These are phyloP conservation scores for Lactifluus subvellereus DNA, from an alignment of 768 basidiomycete genomes.

Conservation along the genomic window DNA sequence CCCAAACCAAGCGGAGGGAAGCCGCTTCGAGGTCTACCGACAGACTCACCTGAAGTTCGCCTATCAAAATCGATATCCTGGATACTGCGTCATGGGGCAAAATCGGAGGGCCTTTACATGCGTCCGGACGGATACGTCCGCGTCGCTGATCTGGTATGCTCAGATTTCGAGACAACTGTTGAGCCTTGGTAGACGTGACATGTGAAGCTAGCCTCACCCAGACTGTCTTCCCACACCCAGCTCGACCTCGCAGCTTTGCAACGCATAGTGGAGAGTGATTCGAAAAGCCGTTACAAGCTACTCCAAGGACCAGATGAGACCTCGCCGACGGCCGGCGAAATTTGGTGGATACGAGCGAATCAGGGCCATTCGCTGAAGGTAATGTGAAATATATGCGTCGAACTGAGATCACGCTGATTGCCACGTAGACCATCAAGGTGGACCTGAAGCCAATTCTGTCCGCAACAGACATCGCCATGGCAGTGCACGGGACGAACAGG, in stretches of 20 bases:
- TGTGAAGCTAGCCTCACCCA: constrained; percentile 61
- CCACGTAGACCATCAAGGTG: constrained; percentile 56
- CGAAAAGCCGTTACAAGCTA: constrained; percentile 61
- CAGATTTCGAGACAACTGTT: background rate
- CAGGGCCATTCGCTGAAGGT: constrained; percentile 88
- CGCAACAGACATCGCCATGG: constrained; percentile 62
- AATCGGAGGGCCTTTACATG: constrained; percentile 66
- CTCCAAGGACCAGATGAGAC: constrained; percentile 39
- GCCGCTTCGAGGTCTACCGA: constrained; percentile 47
- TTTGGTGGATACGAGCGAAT: constrained; percentile 88
- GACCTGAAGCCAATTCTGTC: constrained; percentile 56
- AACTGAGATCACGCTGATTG: background rate
- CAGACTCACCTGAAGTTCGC: constrained; percentile 61
- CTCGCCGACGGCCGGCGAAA: constrained; percentile 31
- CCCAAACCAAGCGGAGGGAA: constrained; percentile 32
- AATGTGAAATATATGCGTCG: constrained; percentile 11
- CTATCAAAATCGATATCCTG: constrained; percentile 86
- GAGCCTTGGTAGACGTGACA: constrained; percentile 3
- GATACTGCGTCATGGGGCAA: constrained; percentile 87
- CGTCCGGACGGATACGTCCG: constrained; percentile 81
- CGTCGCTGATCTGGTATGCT: constrained; percentile 75
- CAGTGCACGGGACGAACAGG: constrained; percentile 75
- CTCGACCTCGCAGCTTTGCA: constrained; percentile 51
- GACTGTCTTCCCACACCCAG: constrained; percentile 41
- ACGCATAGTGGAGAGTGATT: constrained; percentile 59